Evolutionary conservation across 805 yeast species (phyloP).

Genomic region (Lachancea fermentati): DNA sequence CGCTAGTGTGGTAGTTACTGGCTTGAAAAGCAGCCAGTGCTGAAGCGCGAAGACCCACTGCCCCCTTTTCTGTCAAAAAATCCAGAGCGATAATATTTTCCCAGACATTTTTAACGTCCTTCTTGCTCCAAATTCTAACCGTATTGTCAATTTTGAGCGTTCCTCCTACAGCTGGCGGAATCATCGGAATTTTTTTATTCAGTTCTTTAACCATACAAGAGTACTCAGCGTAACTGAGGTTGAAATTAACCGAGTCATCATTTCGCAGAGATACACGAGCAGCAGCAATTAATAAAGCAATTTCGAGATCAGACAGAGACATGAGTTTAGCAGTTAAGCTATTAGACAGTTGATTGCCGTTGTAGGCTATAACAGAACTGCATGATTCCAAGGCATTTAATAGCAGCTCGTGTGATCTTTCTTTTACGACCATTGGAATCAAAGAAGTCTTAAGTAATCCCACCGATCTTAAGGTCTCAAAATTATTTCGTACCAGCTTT

Average conservation of each 20-base stretch:
- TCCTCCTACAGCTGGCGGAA: constrained; percentile 24
- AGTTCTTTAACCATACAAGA: constrained; percentile 42
- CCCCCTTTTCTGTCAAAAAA: constrained; percentile 43
- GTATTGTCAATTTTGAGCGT: constrained; percentile 32
- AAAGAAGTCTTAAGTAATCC: constrained; percentile 43
- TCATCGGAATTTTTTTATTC: constrained; percentile 36
- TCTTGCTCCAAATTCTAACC: constrained; percentile 54
- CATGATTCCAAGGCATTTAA: constrained; percentile 16
- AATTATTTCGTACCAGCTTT: constrained; percentile 40
- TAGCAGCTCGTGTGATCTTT: constrained; percentile 28
- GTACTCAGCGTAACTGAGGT: constrained; percentile 74
- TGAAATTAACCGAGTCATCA: constrained; percentile 64
- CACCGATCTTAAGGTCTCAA: constrained; percentile 53
- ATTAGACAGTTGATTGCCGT: constrained; percentile 24
- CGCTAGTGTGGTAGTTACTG: constrained; percentile 36
- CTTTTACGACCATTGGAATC: constrained; percentile 37
- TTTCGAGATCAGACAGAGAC: constrained; percentile 63
- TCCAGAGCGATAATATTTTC: constrained; percentile 56
- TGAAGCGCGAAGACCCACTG: constrained; percentile 39
- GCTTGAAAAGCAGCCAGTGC: constrained; percentile 36
- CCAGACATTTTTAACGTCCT: constrained; percentile 66
- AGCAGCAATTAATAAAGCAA: constrained; percentile 64
- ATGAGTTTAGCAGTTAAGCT: constrained; percentile 23
- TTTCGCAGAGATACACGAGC: constrained; percentile 63
- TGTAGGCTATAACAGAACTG: constrained; percentile 21